A percentile compares a stretch with the other conserved stretches of the same genome.
These are phyloP conservation scores for Meyerozyma carpophila DNA, from an alignment of 1,139 yeast species.

Conservation along the genomic window DNA sequence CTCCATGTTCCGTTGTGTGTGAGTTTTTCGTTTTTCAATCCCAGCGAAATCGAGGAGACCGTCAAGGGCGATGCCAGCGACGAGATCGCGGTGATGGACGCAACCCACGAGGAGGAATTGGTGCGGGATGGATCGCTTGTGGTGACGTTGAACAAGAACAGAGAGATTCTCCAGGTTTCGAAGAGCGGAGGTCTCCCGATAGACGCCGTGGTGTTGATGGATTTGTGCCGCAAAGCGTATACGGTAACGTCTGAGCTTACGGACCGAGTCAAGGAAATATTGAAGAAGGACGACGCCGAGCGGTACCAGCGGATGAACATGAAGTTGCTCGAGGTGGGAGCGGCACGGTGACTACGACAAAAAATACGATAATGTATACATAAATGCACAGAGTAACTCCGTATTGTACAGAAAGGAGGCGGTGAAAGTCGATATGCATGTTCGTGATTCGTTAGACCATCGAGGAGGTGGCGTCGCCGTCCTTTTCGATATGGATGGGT, in stretches of 20 bases:
- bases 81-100: slow-evolving; percentile 62
- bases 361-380: not conserved
- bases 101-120: slow-evolving; percentile 71
- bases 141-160: slow-evolving; percentile 80
- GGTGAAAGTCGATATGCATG: not conserved
- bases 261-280: slow-evolving; percentile 50
- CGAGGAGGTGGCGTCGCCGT: slow-evolving; percentile 5
- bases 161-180: slow-evolving; percentile 83
- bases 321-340: slow-evolving; percentile 35
- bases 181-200: slow-evolving; percentile 90
- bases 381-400: not conserved
- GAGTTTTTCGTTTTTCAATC: slow-evolving; percentile 81
- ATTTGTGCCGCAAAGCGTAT: slow-evolving; percentile 66
- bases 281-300: slow-evolving; percentile 50
- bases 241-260: slow-evolving; percentile 60
- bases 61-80: slow-evolving; percentile 57
- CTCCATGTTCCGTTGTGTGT: slow-evolving; percentile 88
- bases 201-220: slow-evolving; percentile 65
- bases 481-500: slow-evolving; percentile 30
- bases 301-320: slow-evolving; percentile 26
- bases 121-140: slow-evolving; percentile 77
- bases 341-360: slow-evolving; percentile 17
- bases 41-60: slow-evolving; percentile 56
- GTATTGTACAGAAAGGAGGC: not conserved
- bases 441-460: slow-evolving; percentile 1